Evolutionary conservation across 2,329 filamentous ascomycete genomes (phyloP).

Genomic region (Claviceps sp.): DNA sequence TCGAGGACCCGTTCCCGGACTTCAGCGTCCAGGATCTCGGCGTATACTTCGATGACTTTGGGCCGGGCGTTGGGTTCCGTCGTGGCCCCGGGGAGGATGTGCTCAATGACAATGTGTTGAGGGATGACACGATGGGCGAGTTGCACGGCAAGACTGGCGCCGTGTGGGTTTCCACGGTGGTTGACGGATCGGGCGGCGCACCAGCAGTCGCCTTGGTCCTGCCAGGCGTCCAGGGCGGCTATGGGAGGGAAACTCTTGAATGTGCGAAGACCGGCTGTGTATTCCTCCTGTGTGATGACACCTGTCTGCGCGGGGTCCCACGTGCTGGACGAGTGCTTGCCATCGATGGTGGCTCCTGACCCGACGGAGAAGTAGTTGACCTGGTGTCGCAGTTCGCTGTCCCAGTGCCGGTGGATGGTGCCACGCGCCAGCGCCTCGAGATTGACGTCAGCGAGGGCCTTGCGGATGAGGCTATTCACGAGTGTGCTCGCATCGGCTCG

Average conservation of each 20-base stretch:
- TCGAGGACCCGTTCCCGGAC: conserved; percentile 26
- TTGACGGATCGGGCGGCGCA: conserved; percentile 44
- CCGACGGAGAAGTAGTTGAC: conserved; percentile 63
- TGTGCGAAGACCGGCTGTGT: conserved; percentile 10
- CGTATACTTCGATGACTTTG: conserved; percentile 57
- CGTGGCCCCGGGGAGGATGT: conserved; percentile 49
- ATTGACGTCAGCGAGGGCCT: conserved; percentile 30
- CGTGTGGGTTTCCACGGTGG: conserved; percentile 30
- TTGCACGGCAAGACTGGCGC: conserved; percentile 52
- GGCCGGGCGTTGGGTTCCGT: conserved; percentile 50
- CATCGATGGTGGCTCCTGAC: conserved; percentile 53
- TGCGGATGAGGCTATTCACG: conserved; percentile 27
- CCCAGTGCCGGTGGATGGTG: conserved; percentile 31
- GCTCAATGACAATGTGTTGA: conserved; percentile 58
- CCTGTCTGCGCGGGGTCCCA: conserved; percentile 24
- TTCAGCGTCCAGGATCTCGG: conserved; percentile 35
- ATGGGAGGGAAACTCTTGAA: conserved; percentile 21
- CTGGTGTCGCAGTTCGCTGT: conserved; percentile 32
- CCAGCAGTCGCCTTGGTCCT: conserved; percentile 78
- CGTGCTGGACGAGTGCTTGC: conserved; percentile 43
- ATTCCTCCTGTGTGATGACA: conserved; percentile 4
- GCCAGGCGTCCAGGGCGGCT: conserved; percentile 54
- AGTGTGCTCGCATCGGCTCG: conserved; percentile 27
- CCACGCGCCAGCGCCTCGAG: conserved; percentile 33
- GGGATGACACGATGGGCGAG: conserved; percentile 47